Base-by-base conservation (phyloP, 2,329 filamentous ascomycete genomes). In the Nothophoma quercina region DNA sequence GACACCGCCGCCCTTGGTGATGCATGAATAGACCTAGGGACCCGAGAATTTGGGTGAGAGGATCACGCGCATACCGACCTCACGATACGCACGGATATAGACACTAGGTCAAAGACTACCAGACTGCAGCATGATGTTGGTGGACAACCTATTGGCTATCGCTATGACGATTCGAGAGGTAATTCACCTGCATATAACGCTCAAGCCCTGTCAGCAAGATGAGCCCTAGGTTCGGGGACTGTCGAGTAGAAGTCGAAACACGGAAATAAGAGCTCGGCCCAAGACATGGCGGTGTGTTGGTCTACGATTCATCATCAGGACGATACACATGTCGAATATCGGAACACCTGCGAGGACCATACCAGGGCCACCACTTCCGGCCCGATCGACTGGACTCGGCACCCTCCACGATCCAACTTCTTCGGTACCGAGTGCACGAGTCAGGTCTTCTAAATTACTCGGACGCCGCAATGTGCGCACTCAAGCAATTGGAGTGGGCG, bases 21-120 rank as follows among this genome's bases (percentile, higher is more conserved):
- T 19, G 15, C 25, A 46, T 36, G 13, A 45, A 35, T 26, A 30
- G 41, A 29, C 22, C 6, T 9, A 8, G 4, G 10, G 5, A 15
- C 35, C 35, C 49, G 41, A 26, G 23, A 41, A 21, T 26, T n/a
- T 19, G 30, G 39, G 21, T 23, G 28, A 35, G 22, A 44, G 21
- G 30, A 19, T 15, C 29, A 35, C 19, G 40, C 40, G 19, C 40
- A 41, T 15, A 43, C 28, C 30, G 13, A 26, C 16, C 10, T 21
- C 4, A 23, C 21, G 30, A 44, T 32, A 19, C 30, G 16, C 26
- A 34, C 16, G 32, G 32, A 10, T 28, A 13, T 18, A 18, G 19
- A 16, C 9, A 30, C 16, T 34, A 9, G 22, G 30, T n/a, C 21
- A 21, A 15, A 29, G 18, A 26, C 2, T 15, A 13, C 29, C 21